Evolutionary conservation across 768 basidiomycete species (phyloP), one percentile per base, ranked within the genome.

Genomic region (Boletus huronensis): DNA sequence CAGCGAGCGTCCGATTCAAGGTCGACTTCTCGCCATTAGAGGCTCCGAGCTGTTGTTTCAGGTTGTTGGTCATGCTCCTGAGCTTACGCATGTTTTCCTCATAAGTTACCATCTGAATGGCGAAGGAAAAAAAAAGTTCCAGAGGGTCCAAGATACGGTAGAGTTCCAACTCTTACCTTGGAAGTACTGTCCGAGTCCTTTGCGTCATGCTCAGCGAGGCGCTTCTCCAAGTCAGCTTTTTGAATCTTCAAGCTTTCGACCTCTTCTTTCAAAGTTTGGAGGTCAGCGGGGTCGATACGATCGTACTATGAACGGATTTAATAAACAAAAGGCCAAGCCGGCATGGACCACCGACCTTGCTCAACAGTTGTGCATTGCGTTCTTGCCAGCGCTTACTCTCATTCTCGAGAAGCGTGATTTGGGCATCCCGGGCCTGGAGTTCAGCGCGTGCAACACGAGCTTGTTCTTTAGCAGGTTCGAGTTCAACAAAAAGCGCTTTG

Each of bases 331-430:
- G 2, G 5, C 17, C 19, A 14, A 16, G 1, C 1, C 8, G n/a
- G 2, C 8, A 17, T n/a, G 52, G 13, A 21, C 43, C 70, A 36
- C 56, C 3, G 0, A 88, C 90, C 79, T 94, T 94, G 73, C 78
- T 84, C 47, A 95, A 76, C 23, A 95, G 73, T 50, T 93, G 89
- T 25, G 80, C 66, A 63, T 90, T 93, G 16, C 92, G 84, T 55
- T 88, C 86, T 72, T 93, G 90, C 91, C 92, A 93, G 54, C 82
- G 81, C 29, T 80, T 82, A 57, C 80, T 86, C 70, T 94, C 90
- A 45, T 81, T 83, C 67, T 92, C 87, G 14, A 93, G 75, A 6
- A 85, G 82, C 35, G 72, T 70, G 53, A 93, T 75, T 50, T 91
- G 89, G 13, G 75, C 78, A 53, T 81, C 82, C 43, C 82, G 79